Evolutionary conservation across 2,329 filamentous ascomycete genomes (phyloP).

Genomic region (Penicillium sp.): DNA sequence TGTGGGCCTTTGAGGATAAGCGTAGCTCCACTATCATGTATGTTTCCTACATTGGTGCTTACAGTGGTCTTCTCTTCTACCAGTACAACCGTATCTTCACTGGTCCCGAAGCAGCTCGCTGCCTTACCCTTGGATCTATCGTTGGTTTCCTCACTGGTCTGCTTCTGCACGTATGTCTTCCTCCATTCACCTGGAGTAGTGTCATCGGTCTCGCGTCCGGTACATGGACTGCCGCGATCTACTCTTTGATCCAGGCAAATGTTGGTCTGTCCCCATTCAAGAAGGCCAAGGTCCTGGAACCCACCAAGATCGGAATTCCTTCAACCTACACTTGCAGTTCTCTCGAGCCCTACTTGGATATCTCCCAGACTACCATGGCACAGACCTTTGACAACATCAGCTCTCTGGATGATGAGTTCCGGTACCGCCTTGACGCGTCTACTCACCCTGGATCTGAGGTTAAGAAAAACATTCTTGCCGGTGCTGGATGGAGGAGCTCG

Average conservation of each 20-base stretch:
- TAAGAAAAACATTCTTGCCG: neutral
- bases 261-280: neutral
- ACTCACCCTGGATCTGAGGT: slow-evolving; percentile 1
- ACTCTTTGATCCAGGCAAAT: neutral
- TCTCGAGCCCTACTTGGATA: neutral
- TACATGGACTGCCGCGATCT: slow-evolving; percentile 2
- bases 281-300: neutral
- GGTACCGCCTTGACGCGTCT: neutral
- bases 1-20: slow-evolving; percentile 1
- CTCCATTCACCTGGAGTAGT: slow-evolving; percentile 1
- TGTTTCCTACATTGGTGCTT: slow-evolving; percentile 1
- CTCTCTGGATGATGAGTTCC: neutral
- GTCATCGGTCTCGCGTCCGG: neutral
- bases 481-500: neutral
- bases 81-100: slow-evolving; percentile 2
- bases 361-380: slow-evolving; percentile 3
- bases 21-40: neutral
- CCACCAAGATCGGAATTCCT: neutral
- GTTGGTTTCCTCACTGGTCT: slow-evolving; percentile 1
- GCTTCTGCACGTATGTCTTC: neutral
- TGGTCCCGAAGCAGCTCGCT: neutral
- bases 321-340: neutral
- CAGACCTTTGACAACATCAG: neutral
- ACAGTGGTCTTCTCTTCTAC: slow-evolving; percentile 4
- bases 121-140: neutral